Base-by-base conservation (phyloP, 495 filamentous ascomycete species). In the Thermothielavioides terrestris region DNA sequence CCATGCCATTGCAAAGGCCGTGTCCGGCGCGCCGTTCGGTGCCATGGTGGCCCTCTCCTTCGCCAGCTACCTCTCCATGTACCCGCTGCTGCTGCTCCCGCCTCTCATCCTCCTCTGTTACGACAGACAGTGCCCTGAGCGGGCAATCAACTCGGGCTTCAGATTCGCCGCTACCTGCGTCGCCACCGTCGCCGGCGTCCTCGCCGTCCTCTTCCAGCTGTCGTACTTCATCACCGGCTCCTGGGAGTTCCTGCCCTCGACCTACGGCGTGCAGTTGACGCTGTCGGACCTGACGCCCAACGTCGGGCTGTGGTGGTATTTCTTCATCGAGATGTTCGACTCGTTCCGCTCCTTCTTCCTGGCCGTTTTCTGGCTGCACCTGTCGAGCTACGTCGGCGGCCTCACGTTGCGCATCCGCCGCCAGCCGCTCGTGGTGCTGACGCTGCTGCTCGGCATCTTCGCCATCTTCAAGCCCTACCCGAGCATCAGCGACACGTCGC, bases 261-360 rank as follows among this genome's bases (percentile, higher is more conserved):
- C 91, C 1, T 98, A 98, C 62, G 88, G 90, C 47, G 85, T 94
- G 22, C 89, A 91, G 57, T 75, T 98, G 12, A 79, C 92, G 3
- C 80, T 98, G 4, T 89, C 89, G 1, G 94, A 97, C 68, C 73
- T 98, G 36, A 91, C 91, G 0, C 92, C 92, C 20, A 98, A 97
- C 55, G 83, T 94, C 32, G 92, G 92, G 2, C 76, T 98, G 0
- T 98, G 92, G 92, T 98, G 92, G 92, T 98, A 98, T 70, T 98
- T 97, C 68, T 97, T 98, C 70, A 94, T 91, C 57, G 92, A 98
- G 69, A 98, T 98, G 81, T 98, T 98, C 64, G 92, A 98, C 67
- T 91, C 89, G 4, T 98, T 98, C 76, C 81, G 92, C 20, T 83
- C 85, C 42, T 97, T 98, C 73, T 98, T 98, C 75, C 76, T 98